A percentile compares a stretch with the other conserved stretches of the same genome.
Evolutionary conservation across 805 yeast species (phyloP).

Genomic region (Metschnikowia henanensis): DNA sequence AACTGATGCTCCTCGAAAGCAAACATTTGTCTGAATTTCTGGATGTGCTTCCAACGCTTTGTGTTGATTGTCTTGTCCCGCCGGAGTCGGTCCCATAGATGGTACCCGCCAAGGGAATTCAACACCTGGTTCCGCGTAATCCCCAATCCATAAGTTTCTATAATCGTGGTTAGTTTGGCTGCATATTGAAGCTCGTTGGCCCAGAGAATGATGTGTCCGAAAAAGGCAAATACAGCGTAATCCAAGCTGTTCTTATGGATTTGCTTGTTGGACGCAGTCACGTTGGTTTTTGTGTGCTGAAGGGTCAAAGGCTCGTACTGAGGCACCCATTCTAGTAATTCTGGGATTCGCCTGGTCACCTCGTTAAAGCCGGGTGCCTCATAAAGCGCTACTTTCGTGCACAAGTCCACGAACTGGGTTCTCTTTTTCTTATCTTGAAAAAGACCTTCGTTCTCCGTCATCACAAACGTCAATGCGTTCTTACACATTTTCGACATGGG

Average conservation of each 20-base stretch:
- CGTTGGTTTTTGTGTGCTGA: constrained; percentile 31
- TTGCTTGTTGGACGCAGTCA: constrained; percentile 34
- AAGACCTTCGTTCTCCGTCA: constrained; percentile 24
- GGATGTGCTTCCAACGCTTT: constrained; percentile 44
- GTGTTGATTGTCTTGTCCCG: constrained; percentile 35
- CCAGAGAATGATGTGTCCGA: constrained; percentile 42
- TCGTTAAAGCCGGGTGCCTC: constrained; percentile 37
- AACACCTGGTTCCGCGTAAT: constrained; percentile 19
- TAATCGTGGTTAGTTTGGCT: constrained; percentile 9
- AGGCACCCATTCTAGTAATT: constrained; percentile 30
- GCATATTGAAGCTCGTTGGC: constrained; percentile 27
- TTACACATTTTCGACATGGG: constrained; percentile 31
- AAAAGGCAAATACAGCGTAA: constrained; percentile 36
- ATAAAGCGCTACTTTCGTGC: constrained; percentile 35
- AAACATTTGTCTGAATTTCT: constrained; percentile 36
- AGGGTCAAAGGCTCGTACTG: constrained; percentile 32
- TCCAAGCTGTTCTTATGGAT: constrained; percentile 38
- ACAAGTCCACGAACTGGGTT: constrained; percentile 28
- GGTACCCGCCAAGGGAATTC: constrained; percentile 36
- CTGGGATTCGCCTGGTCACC: constrained; percentile 24
- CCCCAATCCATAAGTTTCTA: constrained; percentile 22
- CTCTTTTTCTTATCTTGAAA: constrained; percentile 23
- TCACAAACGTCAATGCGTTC: constrained; percentile 27
- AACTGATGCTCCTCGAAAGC: constrained; percentile 42
- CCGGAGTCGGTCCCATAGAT: constrained; percentile 40